Evolutionary conservation across 1,284 basidiomycete species (phyloP).

Genomic region (Ceratobasidium sp.): DNA sequence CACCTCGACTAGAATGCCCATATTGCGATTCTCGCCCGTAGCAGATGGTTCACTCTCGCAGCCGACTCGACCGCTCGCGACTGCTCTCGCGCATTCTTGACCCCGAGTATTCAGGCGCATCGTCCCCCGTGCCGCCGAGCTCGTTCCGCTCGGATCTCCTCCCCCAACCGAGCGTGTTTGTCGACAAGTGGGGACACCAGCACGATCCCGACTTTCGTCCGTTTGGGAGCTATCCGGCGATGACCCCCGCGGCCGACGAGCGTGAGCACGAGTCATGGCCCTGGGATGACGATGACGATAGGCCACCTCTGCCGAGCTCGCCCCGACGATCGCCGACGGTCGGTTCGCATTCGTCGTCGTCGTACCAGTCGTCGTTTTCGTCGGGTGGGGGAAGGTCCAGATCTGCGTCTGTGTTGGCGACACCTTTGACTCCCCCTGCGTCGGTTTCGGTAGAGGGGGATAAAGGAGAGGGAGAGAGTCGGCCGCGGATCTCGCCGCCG

Average conservation of each 20-base stretch:
- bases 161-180: slow-evolving; percentile 35
- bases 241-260: neutral
- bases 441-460: neutral
- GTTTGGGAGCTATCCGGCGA: slow-evolving; percentile 24
- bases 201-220: slow-evolving; percentile 40
- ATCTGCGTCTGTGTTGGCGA: slow-evolving; percentile 6
- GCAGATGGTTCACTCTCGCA: neutral
- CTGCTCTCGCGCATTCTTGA: slow-evolving; percentile 38
- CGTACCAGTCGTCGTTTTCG: neutral
- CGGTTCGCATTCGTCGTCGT: neutral
- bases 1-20: neutral
- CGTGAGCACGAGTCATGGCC: slow-evolving; percentile 22
- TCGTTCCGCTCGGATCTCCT: too few species aligned
- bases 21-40: too few species aligned
- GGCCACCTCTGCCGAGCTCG: neutral
- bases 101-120: slow-evolving; percentile 20
- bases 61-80: slow-evolving; percentile 10
- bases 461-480: neutral
- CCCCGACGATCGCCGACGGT: slow-evolving; percentile 5
- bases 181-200: slow-evolving; percentile 31
- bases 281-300: slow-evolving; percentile 24
- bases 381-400: neutral
- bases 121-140: neutral
- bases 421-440: neutral
- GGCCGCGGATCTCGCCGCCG: slow-evolving; percentile 26